A percentile compares a stretch with the other conserved stretches of the same genome.
Conservation (phyloP, 768 basidiomycete species). For the Leccinum fibrillosum region DNA sequence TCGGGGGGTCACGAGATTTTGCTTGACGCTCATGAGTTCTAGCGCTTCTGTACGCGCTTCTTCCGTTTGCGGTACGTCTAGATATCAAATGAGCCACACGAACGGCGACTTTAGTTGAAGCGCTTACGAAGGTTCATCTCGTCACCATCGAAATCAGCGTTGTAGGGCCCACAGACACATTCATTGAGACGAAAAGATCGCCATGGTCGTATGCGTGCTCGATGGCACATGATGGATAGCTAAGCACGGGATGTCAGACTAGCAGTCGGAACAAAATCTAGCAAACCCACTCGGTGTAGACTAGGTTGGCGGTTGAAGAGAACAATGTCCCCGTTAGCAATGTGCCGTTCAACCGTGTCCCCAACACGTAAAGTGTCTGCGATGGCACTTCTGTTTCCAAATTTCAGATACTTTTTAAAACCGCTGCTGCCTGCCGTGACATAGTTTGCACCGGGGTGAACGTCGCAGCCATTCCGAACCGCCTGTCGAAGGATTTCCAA, state of each 20-base stretch:
- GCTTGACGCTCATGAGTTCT: conserved; percentile 95
- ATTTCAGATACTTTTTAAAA: conserved; percentile 86
- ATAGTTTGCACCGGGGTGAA: conserved; percentile 95
- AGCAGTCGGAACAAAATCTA: background rate
- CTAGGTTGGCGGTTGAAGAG: conserved; percentile 98
- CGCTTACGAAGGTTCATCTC: conserved; percentile 97
- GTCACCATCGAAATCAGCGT: conserved; percentile 99
- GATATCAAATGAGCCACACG: background rate
- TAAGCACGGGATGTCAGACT: conserved; percentile 27
- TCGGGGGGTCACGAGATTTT: conserved; percentile 95
- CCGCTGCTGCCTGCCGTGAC: conserved; percentile 75
- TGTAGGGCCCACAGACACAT: conserved; percentile 98
- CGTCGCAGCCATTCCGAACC: conserved; percentile 82
- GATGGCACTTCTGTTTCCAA: conserved; percentile 75
- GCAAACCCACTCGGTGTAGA: conserved; percentile 75
- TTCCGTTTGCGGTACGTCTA: conserved; percentile 98
- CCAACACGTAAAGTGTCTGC: conserved; percentile 84
- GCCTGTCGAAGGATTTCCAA: conserved; percentile 72
- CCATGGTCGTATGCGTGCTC: conserved; percentile 96
- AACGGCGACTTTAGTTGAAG: background rate
- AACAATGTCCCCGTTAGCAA: conserved; percentile 93
- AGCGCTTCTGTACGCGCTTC: conserved; percentile 96
- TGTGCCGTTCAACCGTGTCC: conserved; percentile 92
- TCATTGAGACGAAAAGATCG: conserved; percentile 96
- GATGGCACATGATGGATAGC: conserved; percentile 99